Evolutionary conservation across 2,329 filamentous ascomycete genomes (phyloP).

Genomic region (Calonectria honghensis): DNA sequence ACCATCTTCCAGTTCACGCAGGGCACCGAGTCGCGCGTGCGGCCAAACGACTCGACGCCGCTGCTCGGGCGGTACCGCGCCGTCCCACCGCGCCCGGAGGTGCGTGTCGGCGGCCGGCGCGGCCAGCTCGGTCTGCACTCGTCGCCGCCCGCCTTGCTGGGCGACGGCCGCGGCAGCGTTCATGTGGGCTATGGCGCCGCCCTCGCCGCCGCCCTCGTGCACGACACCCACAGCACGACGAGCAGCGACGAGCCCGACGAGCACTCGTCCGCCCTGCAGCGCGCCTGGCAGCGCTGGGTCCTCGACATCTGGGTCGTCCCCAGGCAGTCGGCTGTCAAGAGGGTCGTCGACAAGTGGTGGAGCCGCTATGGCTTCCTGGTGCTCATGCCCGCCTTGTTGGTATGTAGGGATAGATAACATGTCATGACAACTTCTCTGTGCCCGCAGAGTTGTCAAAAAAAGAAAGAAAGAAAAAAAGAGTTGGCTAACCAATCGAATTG

Average conservation of each 20-base stretch:
- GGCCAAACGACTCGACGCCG: slow-evolving; percentile 74
- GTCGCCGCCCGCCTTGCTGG: slow-evolving; percentile 51
- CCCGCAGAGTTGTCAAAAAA: no score
- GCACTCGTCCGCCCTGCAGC: slow-evolving; percentile 59
- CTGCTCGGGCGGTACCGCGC: slow-evolving; percentile 80
- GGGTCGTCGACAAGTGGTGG: slow-evolving; percentile 78
- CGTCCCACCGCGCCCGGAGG: slow-evolving; percentile 68
- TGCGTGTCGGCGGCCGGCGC: slow-evolving; percentile 54
- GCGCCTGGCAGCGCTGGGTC: slow-evolving; percentile 61
- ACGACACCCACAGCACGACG: slow-evolving; percentile 49
- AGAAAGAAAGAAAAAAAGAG: neutral
- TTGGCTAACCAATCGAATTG: slow-evolving; percentile 35
- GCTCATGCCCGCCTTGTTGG: slow-evolving; percentile 76
- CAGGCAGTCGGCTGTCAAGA: slow-evolving; percentile 74
- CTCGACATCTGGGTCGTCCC: slow-evolving; percentile 78
- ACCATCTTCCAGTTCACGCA: slow-evolving; percentile 81
- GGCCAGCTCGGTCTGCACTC: slow-evolving; percentile 65
- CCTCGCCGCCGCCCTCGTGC: slow-evolving; percentile 65
- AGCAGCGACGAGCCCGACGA: slow-evolving; percentile 58
- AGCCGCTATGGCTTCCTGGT: slow-evolving; percentile 77
- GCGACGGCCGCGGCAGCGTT: slow-evolving; percentile 69
- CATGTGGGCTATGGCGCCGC: slow-evolving; percentile 75
- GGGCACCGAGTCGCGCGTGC: slow-evolving; percentile 75
- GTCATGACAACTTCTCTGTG: neutral
- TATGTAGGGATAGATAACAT: slow-evolving; percentile 59